Conservation (phyloP, 495 filamentous ascomycete species). For the Talaromyces liani region DNA sequence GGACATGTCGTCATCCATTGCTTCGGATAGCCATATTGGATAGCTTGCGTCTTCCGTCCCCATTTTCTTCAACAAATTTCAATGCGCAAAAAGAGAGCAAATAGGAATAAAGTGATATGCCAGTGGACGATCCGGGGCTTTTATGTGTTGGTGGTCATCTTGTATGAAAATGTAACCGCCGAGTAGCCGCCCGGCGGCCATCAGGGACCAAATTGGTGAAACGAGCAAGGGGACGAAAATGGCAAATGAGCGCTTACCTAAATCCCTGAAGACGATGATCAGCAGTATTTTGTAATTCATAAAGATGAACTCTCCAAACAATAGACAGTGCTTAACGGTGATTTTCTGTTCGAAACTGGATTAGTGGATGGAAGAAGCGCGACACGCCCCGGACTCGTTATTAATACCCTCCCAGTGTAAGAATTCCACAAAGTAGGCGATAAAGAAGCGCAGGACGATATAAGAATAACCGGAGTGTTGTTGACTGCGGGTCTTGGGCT, state of each 20-base stretch:
- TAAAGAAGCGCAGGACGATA: neutral
- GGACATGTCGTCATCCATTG: neutral
- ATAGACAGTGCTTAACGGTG: neutral
- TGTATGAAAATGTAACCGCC: constrained; percentile 2
- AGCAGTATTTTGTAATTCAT: constrained; percentile 3
- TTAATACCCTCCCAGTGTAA: neutral
- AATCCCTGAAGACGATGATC: neutral
- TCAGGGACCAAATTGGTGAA: constrained; percentile 4
- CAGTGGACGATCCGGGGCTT: neutral
- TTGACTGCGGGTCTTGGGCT: neutral
- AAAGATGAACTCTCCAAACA: neutral
- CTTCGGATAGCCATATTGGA: constrained; percentile 3
- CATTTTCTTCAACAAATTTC: neutral
- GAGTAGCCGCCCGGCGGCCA: constrained; percentile 5
- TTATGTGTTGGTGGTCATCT: neutral
- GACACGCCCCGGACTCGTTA: neutral
- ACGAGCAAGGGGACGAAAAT: constrained; percentile 2
- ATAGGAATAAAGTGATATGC: neutral
- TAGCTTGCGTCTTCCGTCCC: constrained; percentile 6
- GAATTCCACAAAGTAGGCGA: neutral
- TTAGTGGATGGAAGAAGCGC: neutral
- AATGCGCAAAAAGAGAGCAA: neutral
- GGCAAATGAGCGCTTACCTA: constrained; percentile 9
- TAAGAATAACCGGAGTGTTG: neutral
- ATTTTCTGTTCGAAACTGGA: neutral